phyloP scores from a whole-genome alignment of 495 filamentous ascomycete species.

The Penicillium chermesinum region DNA sequence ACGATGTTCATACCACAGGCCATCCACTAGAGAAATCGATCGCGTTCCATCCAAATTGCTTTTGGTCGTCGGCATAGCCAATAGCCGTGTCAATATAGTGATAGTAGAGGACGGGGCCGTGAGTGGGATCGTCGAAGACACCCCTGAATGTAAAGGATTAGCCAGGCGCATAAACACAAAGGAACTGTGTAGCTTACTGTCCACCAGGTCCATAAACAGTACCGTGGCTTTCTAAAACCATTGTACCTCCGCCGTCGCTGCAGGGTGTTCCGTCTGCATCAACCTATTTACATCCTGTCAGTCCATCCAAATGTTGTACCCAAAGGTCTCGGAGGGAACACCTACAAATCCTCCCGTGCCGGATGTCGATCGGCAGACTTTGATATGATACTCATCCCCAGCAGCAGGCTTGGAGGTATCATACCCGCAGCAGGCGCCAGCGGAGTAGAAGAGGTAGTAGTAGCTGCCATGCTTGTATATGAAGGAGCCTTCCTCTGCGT shows the following conservation, averaged over 20 bases:
- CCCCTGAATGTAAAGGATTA: constrained; percentile 28
- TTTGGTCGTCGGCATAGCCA: constrained; percentile 59
- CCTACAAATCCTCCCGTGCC: constrained; percentile 52
- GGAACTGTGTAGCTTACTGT: constrained; percentile 37
- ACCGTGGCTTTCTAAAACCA: constrained; percentile 57
- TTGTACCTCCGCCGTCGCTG: constrained; percentile 56
- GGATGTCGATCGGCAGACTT: constrained; percentile 57
- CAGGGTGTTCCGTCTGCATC: constrained; percentile 57
- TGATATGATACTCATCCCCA: constrained; percentile 67
- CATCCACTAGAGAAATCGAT: constrained; percentile 62
- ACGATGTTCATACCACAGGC: constrained; percentile 44
- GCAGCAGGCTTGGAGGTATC: constrained; percentile 43
- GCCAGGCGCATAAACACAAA: not conserved
- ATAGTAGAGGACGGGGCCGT: constrained; percentile 61
- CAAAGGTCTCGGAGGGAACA: too few species aligned
- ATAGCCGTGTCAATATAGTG: constrained; percentile 64
- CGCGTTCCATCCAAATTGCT: constrained; percentile 63
- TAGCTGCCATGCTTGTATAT: constrained; percentile 54
- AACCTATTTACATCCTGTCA: too few species aligned
- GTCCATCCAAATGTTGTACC: too few species aligned
- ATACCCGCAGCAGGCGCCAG: constrained; percentile 63
- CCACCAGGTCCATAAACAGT: constrained; percentile 71
- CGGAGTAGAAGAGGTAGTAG: constrained; percentile 68
- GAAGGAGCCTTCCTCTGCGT: constrained; percentile 56
- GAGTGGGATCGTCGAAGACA: constrained; percentile 42